Base-by-base conservation (phyloP, 306 rosid genomes). In the Pyrus betulifolia region DNA sequence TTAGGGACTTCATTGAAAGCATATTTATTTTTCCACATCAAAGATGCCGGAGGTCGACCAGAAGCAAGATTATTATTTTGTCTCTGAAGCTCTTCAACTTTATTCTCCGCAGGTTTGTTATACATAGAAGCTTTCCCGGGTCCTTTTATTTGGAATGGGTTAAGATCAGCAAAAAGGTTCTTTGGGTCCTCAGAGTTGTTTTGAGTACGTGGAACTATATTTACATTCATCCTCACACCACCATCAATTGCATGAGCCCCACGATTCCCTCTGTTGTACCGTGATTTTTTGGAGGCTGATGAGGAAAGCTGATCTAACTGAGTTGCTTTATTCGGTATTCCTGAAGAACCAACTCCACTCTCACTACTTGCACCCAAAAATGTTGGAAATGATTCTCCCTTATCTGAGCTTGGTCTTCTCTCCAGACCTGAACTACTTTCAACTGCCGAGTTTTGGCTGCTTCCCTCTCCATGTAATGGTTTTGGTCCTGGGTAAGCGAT, bases 101-200 rank as follows among this genome's bases (percentile, higher is more conserved):
- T 92, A 77, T 83, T 90, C 80, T 92, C 97, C 52, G 79, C 57
- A 38, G 96, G 76, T 76, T 83, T 89, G 80, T 89, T 85, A 77
- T 82, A 89, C 51, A 81, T 80, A 75, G 84, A 71, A 76, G 90
- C 74, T 86, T 89, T 95, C 74, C 93, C 91, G 45, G 90, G 89
- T 83, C 99, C 98, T 82, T 88, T 96, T 74, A 96, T 86, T 81
- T 78, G 95, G 85, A 96, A 92, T 22, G 98, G 97, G 72, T 92
- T 96, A 80, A 92, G 96, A 75, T 96, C 99, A 1, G 96, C 92
- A 84, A 96, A 96, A 70, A 92, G 97, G 79, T 74, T 84, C 67
- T 86, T 87, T 72, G 92, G 35, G 78, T 96, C 98, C 72, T 87
- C 93, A 10, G 84, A 74, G 79, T 66, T 82, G 75, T 83, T 88